Evolutionary conservation across 352 stramenopile species (phyloP).

Genomic region (Phytophthora sp.): DNA sequence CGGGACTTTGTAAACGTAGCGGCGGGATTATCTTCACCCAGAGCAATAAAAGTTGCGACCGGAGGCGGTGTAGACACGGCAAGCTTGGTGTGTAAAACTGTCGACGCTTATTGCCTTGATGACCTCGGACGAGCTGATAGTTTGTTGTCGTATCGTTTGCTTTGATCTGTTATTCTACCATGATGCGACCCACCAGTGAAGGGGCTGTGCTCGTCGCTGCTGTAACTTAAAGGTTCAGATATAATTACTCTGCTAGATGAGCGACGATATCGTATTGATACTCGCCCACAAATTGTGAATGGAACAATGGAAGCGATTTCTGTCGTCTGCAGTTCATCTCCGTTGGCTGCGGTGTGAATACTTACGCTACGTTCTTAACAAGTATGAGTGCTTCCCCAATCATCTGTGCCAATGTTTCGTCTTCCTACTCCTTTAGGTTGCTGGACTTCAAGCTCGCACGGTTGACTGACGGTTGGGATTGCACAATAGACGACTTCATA

Average conservation of each 20-base stretch:
- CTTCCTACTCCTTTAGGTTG: conserved; percentile 10
- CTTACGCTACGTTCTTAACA: conserved; percentile 10
- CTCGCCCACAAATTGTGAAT: conserved; percentile 37
- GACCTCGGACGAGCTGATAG: no score
- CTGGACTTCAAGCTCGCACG: neutral
- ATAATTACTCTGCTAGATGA: no score
- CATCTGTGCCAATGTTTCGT: conserved; percentile 11
- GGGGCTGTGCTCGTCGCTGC: neutral
- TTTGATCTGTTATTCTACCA: no score
- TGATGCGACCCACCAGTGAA: neutral
- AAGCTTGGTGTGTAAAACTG: neutral
- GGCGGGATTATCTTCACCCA: conserved; percentile 4
- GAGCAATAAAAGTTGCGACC: conserved; percentile 23
- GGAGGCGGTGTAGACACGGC: neutral
- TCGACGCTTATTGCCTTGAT: neutral
- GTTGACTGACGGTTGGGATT: neutral
- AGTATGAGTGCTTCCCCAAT: conserved; percentile 25
- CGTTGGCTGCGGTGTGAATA: neutral
- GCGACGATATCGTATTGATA: conserved; percentile 50
- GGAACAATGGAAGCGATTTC: neutral
- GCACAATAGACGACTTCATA: neutral
- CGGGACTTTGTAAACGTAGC: conserved; percentile 4
- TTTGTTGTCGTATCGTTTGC: no score
- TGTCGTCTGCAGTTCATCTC: conserved; percentile 1
- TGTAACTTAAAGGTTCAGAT: conserved; percentile 6